Percentiles rank a stretch among this genome's conserved stretches.
Evolutionary conservation across 2,329 filamentous ascomycete genomes (phyloP).

Genomic region (Tolypocladium ophioglossoides): DNA sequence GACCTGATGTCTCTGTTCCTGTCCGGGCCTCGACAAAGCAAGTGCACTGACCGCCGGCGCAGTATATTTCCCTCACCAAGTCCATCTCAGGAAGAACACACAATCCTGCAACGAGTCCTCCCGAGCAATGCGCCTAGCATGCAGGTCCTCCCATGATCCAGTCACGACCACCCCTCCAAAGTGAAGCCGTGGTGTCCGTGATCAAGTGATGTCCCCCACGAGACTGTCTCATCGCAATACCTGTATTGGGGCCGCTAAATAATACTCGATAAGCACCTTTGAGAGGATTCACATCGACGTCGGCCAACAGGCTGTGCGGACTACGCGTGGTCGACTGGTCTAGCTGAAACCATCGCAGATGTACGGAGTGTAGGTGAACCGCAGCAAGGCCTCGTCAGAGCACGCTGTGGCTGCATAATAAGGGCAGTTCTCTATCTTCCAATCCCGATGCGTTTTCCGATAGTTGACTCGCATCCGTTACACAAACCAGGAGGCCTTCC

Average conservation of each 20-base stretch:
- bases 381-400: background rate
- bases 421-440: background rate
- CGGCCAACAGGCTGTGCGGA: background rate
- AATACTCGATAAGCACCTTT: too few relatives aligned
- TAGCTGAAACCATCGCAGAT: background rate
- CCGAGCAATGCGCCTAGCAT: background rate
- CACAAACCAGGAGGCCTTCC: background rate
- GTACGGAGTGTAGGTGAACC: background rate
- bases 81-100: accelerated
- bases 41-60: background rate
- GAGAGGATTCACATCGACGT: background rate
- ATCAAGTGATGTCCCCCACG: background rate
- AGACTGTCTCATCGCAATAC: background rate
- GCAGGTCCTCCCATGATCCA: background rate
- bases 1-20: background rate
- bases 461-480: background rate
- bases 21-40: background rate
- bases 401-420: background rate
- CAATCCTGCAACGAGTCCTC: background rate
- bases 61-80: too few relatives aligned
- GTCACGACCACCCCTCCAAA: background rate
- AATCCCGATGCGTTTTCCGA: background rate
- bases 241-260: background rate
- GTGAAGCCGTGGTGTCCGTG: background rate
- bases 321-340: background rate